Percentiles rank a stretch among this genome's conserved stretches.
Evolutionary conservation across 306 rosid species (phyloP).

Genomic region (Hippophae gyantsensis): DNA sequence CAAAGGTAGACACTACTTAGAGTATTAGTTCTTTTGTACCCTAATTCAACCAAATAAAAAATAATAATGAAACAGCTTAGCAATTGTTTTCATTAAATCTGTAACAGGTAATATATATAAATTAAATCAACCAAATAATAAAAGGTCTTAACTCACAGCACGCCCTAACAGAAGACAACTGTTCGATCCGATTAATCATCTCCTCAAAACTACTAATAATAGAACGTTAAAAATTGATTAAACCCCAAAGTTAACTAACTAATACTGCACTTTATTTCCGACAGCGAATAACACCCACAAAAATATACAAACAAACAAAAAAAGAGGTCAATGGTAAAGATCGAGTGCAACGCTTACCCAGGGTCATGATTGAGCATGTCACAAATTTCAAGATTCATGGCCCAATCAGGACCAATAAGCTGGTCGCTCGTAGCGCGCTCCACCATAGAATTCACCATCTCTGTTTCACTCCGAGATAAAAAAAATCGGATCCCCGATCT

Average conservation of each 20-base stretch:
- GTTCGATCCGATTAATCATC: conserved; percentile 17
- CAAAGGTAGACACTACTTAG: too few relatives aligned
- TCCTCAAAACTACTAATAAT: background rate
- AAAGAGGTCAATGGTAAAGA: background rate
- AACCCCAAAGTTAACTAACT: too few relatives aligned
- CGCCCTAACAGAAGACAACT: conserved; percentile 8
- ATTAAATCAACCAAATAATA: background rate
- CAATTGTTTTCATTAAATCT: background rate
- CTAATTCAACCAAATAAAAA: too few relatives aligned
- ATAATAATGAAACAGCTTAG: too few relatives aligned
- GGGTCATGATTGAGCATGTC: conserved; percentile 82
- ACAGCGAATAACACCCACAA: background rate
- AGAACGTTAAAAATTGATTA: too few relatives aligned
- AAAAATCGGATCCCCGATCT: conserved; percentile 17
- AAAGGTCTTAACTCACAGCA: background rate
- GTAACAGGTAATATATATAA: background rate
- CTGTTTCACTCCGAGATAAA: conserved; percentile 10
- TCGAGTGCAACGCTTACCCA: conserved; percentile 40
- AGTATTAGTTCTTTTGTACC: too few relatives aligned
- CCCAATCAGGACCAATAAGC: conserved; percentile 99
- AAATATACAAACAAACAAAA: background rate
- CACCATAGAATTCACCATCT: conserved; percentile 87
- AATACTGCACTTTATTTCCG: background rate
- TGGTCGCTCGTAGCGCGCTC: conserved; percentile 90
- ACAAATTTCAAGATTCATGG: conserved; percentile 97